Evolutionary conservation across 192 early-diverging fungal species (phyloP).

Genomic region (Mortierella claussenii): DNA sequence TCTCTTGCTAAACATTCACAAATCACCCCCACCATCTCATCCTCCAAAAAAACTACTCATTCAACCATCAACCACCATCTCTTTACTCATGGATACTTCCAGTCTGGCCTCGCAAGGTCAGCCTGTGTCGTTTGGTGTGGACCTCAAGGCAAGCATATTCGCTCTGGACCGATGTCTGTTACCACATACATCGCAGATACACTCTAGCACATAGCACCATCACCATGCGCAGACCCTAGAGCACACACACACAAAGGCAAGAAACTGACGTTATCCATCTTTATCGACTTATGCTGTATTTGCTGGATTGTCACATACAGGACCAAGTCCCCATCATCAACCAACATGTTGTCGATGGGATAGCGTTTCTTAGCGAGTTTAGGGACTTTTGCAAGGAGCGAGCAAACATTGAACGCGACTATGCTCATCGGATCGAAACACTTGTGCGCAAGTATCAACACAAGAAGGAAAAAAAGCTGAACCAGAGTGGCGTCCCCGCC

Average conservation of each 20-base stretch:
- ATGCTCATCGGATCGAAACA: constrained; percentile 70
- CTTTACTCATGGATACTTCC: constrained; percentile 42
- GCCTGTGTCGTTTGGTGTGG: constrained; percentile 34
- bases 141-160: constrained; percentile 35
- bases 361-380: constrained; percentile 73
- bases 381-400: constrained; percentile 77
- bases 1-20: neutral
- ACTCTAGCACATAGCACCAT: neutral
- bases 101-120: constrained; percentile 13
- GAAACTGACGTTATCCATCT: neutral
- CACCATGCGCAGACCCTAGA: too few relatives aligned
- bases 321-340: constrained; percentile 65
- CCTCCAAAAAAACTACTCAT: too few relatives aligned
- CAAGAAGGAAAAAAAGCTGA: constrained; percentile 55
- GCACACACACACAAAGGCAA: too few relatives aligned
- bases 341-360: constrained; percentile 62
- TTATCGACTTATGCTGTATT: neutral
- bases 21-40: neutral
- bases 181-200: neutral
- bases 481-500: constrained; percentile 24
- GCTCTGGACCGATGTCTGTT: neutral
- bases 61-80: too few relatives aligned
- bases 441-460: constrained; percentile 68
- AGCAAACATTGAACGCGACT: constrained; percentile 76
- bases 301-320: constrained; percentile 23